Percentiles rank a stretch among this genome's conserved stretches.
phyloP scores from a whole-genome alignment of 2,329 filamentous ascomycete genomes.

The Metarhizium brunneum region DNA sequence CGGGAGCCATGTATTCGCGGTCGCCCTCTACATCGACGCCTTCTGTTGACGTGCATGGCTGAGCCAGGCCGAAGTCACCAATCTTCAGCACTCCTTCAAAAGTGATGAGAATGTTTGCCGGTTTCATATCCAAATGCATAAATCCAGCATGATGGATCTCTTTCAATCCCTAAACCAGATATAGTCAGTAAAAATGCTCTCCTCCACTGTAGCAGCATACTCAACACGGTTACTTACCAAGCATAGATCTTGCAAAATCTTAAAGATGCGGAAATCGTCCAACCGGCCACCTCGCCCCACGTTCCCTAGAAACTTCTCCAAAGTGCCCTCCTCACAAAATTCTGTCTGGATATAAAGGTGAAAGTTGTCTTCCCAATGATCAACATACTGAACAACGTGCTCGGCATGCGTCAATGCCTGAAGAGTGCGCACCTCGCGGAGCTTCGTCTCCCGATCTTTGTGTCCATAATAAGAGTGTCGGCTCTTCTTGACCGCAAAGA shows the following conservation, averaged over 20 bases:
- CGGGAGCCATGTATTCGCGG: slow-evolving; percentile 90
- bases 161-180: slow-evolving; percentile 60
- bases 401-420: slow-evolving; percentile 69
- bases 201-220: background rate
- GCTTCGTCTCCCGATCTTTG: slow-evolving; percentile 72
- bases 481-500: slow-evolving; percentile 92
- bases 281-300: slow-evolving; percentile 76
- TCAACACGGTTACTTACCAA: slow-evolving; percentile 47
- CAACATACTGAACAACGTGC: slow-evolving; percentile 74
- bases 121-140: slow-evolving; percentile 78
- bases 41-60: slow-evolving; percentile 63
- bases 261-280: slow-evolving; percentile 98
- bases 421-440: slow-evolving; percentile 75
- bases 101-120: slow-evolving; percentile 73
- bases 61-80: slow-evolving; percentile 77
- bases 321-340: slow-evolving; percentile 87
- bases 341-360: slow-evolving; percentile 97
- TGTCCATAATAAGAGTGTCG: slow-evolving; percentile 69
- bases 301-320: slow-evolving; percentile 76
- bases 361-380: slow-evolving; percentile 78
- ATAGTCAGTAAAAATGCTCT: slow-evolving; percentile 5
- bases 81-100: slow-evolving; percentile 79
- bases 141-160: slow-evolving; percentile 85
- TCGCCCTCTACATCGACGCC: slow-evolving; percentile 88
- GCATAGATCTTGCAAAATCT: slow-evolving; percentile 81